Percentiles rank a stretch among this genome's conserved stretches.
Evolutionary conservation across 2,329 filamentous ascomycete genomes (phyloP).

Genomic region (Fusarium praegraminearum): DNA sequence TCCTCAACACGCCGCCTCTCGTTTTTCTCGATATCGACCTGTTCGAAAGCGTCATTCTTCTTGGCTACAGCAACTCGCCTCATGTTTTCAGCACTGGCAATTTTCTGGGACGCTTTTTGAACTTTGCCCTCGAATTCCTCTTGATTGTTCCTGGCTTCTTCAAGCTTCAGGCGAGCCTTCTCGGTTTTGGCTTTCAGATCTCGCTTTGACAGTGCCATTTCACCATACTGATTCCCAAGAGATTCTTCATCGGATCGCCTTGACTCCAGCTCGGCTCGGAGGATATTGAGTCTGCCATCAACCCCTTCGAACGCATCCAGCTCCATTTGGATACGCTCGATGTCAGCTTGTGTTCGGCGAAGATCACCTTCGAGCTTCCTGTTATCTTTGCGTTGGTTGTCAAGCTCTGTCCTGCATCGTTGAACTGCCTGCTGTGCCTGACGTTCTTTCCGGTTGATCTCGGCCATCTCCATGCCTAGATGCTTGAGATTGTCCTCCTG

Average conservation of each 20-base stretch:
- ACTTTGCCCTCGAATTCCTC: constrained; percentile 60
- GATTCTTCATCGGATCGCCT: constrained; percentile 62
- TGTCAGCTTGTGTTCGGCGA: constrained; percentile 71
- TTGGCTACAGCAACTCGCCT: constrained; percentile 66
- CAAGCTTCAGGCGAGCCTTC: constrained; percentile 54
- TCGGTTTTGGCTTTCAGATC: constrained; percentile 60
- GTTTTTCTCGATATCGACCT: constrained; percentile 61
- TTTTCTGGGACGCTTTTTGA: constrained; percentile 67
- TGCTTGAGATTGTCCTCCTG: constrained; percentile 64
- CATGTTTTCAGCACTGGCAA: constrained; percentile 60
- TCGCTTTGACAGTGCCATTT: constrained; percentile 61
- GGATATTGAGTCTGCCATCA: constrained; percentile 72
- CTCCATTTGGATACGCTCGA: constrained; percentile 64
- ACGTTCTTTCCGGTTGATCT: constrained; percentile 63
- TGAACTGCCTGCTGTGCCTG: constrained; percentile 62
- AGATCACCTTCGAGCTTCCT: constrained; percentile 63
- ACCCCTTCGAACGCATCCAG: constrained; percentile 76
- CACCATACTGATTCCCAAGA: constrained; percentile 67
- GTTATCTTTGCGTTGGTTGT: constrained; percentile 57
- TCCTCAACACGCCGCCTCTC: constrained; percentile 60
- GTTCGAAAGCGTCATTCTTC: constrained; percentile 71
- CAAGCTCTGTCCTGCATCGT: constrained; percentile 59
- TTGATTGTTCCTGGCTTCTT: constrained; percentile 53
- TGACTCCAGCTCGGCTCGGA: constrained; percentile 69
- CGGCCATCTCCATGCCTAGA: constrained; percentile 66